Evolutionary conservation across 2,329 filamentous ascomycete genomes (phyloP).

Genomic region (Fusarium sambucinum): DNA sequence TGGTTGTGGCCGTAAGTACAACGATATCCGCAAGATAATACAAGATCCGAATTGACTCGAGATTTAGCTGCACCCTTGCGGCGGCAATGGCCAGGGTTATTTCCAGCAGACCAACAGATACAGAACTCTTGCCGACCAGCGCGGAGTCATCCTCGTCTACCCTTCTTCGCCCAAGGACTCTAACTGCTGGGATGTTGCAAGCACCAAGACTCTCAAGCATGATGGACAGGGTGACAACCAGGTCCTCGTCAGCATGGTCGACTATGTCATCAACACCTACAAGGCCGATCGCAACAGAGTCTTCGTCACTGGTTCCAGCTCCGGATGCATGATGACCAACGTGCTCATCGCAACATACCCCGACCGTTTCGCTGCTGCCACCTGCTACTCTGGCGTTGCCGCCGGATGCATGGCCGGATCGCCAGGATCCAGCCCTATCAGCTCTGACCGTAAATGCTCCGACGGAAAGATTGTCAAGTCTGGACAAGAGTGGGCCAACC

Average conservation of each 20-base stretch:
- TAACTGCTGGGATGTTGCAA: conserved; percentile 71
- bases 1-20: conserved; percentile 7
- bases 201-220: conserved; percentile 61
- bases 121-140: conserved; percentile 63
- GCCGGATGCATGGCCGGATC: conserved; percentile 63
- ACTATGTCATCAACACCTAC: conserved; percentile 61
- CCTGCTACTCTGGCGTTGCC: conserved; percentile 65
- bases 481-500: conserved; percentile 56
- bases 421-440: conserved; percentile 51
- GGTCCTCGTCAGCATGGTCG: conserved; percentile 67
- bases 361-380: conserved; percentile 64
- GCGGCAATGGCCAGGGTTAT: conserved; percentile 64
- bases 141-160: conserved; percentile 68
- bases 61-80: conserved; percentile 53
- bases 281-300: conserved; percentile 61
- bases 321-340: conserved; percentile 50
- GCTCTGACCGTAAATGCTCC: conserved; percentile 62
- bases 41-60: neutral
- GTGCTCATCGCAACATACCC: conserved; percentile 67
- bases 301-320: conserved; percentile 58
- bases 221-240: conserved; percentile 64
- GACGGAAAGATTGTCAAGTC: conserved; percentile 61
- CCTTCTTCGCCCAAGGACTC: conserved; percentile 55
- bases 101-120: conserved; percentile 63
- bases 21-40: accelerated